Conservation (phyloP, 495 filamentous ascomycete species). For the Opeltia flavorubescens region DNA sequence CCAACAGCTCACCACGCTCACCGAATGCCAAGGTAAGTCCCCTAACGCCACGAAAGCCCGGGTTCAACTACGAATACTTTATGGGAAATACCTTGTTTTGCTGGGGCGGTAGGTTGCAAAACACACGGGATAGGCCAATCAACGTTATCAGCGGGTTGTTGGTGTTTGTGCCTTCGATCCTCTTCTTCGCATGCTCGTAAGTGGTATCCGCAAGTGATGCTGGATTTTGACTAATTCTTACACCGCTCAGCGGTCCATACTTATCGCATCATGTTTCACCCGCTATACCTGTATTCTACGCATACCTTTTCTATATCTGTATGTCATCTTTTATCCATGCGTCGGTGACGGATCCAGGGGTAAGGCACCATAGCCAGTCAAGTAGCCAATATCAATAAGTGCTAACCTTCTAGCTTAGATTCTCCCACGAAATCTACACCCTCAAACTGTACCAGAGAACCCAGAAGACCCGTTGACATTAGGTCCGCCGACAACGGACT, state of each 20-base stretch:
- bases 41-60: slow-evolving; percentile 31
- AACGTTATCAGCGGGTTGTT: slow-evolving; percentile 77
- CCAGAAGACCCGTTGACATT: slow-evolving; percentile 64
- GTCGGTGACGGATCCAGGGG: slow-evolving; percentile 79
- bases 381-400: slow-evolving; percentile 13
- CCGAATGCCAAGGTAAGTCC: slow-evolving; percentile 18
- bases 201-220: slow-evolving; percentile 14
- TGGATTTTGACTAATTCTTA: slow-evolving; percentile 2
- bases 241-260: slow-evolving; percentile 52
- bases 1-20: slow-evolving; percentile 52
- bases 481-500: slow-evolving; percentile 76
- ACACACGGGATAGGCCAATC: slow-evolving; percentile 77
- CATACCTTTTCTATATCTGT: slow-evolving; percentile 77
- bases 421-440: slow-evolving; percentile 69
- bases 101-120: slow-evolving; percentile 72
- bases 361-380: slow-evolving; percentile 32
- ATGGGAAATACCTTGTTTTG: slow-evolving; percentile 84
- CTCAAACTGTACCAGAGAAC: slow-evolving; percentile 37
- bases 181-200: slow-evolving; percentile 79
- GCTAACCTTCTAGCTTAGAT: slow-evolving; percentile 37
- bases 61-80: slow-evolving; percentile 82
- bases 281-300: slow-evolving; percentile 81
- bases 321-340: slow-evolving; percentile 89
- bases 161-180: slow-evolving; percentile 55
- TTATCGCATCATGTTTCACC: slow-evolving; percentile 84